Conservation (phyloP, 108 stramenopile species). For the Cyclotella cryptica region DNA sequence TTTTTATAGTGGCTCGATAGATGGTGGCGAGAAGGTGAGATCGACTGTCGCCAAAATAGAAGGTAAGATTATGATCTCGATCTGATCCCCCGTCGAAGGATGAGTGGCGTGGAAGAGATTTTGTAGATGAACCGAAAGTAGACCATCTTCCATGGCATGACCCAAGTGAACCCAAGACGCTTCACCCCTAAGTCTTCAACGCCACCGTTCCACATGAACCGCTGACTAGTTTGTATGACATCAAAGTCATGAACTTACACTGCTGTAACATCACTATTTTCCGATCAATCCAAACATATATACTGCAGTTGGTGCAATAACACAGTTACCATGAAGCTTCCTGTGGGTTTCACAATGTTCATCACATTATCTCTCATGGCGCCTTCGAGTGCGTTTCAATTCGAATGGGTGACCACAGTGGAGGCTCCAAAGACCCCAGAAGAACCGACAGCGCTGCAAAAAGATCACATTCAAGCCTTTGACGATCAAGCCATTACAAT, state of each 20-base stretch:
- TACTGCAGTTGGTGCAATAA: no score
- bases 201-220: conserved; percentile 3
- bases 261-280: neutral
- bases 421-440: conserved; percentile 3
- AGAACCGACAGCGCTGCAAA: conserved; percentile 9
- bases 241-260: neutral
- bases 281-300: no score
- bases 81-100: no score
- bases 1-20: no score
- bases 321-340: no score
- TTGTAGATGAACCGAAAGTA: no score
- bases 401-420: conserved; percentile 7
- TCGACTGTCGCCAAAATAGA: no score
- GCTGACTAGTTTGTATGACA: neutral
- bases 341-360: neutral
- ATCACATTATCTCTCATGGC: neutral
- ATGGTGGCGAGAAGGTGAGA: no score
- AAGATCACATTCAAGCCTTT: conserved; percentile 14
- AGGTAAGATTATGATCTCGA: no score
- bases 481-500: conserved; percentile 18
- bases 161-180: neutral
- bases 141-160: neutral
- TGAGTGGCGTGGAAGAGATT: no score
- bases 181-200: conserved; percentile 14
- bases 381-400: neutral